Evolutionary conservation across 352 stramenopile species (phyloP).

Genomic region (Peronosclerospora sorghi): DNA sequence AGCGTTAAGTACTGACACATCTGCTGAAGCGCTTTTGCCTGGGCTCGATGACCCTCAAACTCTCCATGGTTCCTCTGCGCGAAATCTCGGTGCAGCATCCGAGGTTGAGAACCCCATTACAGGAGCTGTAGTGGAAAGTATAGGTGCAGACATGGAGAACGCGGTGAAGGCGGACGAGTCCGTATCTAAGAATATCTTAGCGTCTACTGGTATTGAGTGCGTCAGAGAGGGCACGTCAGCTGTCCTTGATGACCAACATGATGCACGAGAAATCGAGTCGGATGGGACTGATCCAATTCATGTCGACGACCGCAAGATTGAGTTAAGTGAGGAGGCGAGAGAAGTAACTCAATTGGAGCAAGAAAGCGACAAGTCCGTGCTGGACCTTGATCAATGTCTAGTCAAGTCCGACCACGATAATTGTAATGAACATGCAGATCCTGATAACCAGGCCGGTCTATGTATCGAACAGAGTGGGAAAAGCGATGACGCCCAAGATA

Average conservation of each 20-base stretch:
- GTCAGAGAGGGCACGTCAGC: conserved; percentile 1
- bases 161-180: neutral
- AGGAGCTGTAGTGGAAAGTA: neutral
- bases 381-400: neutral
- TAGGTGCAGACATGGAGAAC: neutral
- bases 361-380: neutral
- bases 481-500: neutral
- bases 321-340: neutral
- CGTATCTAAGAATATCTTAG: neutral
- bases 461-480: neutral
- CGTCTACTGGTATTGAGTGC: neutral
- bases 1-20: neutral
- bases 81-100: neutral
- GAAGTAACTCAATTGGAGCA: neutral
- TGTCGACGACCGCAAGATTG: neutral
- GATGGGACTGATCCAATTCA: neutral
- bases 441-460: neutral
- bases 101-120: neutral
- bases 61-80: neutral
- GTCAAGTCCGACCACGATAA: neutral
- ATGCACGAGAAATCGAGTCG: neutral
- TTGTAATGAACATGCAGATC: neutral
- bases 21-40: neutral
- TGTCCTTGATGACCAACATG: neutral
- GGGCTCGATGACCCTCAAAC: conserved; percentile 1